Evolutionary conservation across 2,329 filamentous ascomycete genomes (phyloP).

Genomic region (Aspergillus spinulosporus): DNA sequence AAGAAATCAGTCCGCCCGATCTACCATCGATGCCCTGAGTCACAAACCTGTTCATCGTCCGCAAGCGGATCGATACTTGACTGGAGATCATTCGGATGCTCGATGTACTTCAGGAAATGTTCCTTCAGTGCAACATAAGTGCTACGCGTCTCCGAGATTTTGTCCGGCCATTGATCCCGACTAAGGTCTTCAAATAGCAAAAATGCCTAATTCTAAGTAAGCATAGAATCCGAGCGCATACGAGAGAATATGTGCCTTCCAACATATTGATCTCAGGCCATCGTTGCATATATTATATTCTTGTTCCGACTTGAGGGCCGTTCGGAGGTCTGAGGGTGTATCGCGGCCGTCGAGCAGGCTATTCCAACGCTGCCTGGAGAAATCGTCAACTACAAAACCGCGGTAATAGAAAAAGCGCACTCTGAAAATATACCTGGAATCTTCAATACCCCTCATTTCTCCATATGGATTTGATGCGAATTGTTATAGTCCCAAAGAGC

Average conservation of each 20-base stretch:
- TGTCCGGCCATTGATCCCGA: constrained; percentile 66
- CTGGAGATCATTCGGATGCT: constrained; percentile 77
- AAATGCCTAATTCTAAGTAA: constrained; percentile 62
- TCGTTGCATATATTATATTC: constrained; percentile 64
- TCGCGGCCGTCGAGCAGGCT: constrained; percentile 58
- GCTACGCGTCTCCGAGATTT: constrained; percentile 66
- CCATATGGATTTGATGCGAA: constrained; percentile 17
- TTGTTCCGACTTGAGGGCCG: constrained; percentile 62
- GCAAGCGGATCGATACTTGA: constrained; percentile 78
- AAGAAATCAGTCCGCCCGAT: constrained; percentile 42
- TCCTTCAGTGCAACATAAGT: constrained; percentile 72
- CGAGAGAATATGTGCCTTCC: constrained; percentile 65
- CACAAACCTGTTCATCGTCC: constrained; percentile 68
- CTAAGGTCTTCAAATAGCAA: constrained; percentile 71
- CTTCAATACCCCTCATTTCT: constrained; percentile 57
- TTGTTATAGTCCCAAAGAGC: neutral
- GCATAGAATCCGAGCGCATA: constrained; percentile 19
- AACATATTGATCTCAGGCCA: constrained; percentile 82
- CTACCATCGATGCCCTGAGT: constrained; percentile 24
- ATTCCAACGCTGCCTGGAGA: constrained; percentile 65
- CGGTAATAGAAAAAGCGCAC: neutral
- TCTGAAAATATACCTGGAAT: constrained; percentile 49
- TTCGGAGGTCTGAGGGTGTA: constrained; percentile 62
- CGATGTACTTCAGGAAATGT: constrained; percentile 77
- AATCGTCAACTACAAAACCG: constrained; percentile 5